Evolutionary conservation across 169 alveolate genomes (phyloP).

Genomic region (Cryptosporidium meleagridis): DNA sequence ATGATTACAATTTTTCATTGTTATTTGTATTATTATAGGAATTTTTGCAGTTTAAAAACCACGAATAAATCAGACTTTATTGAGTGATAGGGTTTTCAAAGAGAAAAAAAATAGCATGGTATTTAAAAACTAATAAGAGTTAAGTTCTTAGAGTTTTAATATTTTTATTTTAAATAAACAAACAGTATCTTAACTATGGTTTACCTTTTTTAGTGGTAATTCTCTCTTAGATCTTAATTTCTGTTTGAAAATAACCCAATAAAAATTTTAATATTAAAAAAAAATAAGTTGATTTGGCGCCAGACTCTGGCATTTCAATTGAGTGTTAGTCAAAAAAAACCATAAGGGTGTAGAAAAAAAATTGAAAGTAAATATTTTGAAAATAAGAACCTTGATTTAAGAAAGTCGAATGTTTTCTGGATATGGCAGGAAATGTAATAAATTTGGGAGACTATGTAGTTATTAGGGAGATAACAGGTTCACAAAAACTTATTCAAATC

Average conservation of each 20-base stretch:
- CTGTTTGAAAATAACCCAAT: background rate
- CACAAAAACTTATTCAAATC: slow-evolving; percentile 40
- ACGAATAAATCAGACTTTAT: background rate
- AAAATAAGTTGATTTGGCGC: slow-evolving; percentile 2
- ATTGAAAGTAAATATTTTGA: background rate
- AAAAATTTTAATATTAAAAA: too few species aligned
- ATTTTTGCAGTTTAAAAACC: too few species aligned
- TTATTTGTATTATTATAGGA: too few species aligned
- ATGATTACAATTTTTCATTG: too few species aligned
- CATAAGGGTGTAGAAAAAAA: background rate
- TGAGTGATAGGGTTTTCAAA: too few species aligned
- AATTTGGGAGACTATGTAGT: slow-evolving; percentile 33
- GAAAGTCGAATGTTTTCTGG: background rate
- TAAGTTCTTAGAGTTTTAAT: too few species aligned
- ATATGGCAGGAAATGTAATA: background rate
- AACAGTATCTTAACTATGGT: too few species aligned
- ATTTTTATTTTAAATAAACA: too few species aligned
- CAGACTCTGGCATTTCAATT: background rate
- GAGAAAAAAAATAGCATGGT: too few species aligned
- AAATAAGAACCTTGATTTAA: too few species aligned
- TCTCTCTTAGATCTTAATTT: background rate
- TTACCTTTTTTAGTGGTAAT: too few species aligned
- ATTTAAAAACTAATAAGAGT: background rate
- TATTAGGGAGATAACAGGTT: slow-evolving; percentile 55
- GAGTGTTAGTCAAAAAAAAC: background rate